Base-by-base conservation (phyloP, 768 basidiomycete genomes). In the Trametes maxima region DNA sequence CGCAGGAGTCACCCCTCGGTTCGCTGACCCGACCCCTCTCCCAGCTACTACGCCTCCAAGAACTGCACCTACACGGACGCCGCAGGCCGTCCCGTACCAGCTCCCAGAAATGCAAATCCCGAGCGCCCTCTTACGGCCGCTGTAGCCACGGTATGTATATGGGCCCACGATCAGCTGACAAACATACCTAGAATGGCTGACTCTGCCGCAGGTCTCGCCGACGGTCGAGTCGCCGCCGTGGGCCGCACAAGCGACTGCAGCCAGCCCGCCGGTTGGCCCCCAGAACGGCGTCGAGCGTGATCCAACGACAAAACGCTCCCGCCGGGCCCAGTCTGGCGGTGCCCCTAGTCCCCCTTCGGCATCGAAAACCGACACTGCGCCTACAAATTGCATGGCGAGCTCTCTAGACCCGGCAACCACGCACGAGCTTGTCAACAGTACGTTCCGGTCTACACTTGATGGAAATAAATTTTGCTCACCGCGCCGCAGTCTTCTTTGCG, bases 1-100 rank as follows among this genome's bases (percentile, higher is more conserved):
- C 57, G 22, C 25, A 33, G 21, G 40, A 47, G 12, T 40, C 57
- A 62, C 51, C 21, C 33, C 54, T 33, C 37, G 54, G 60, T 44
- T 45, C 60, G 45, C n/a, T 59, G 53, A 35, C 62, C 12, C 59
- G 50, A 59, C 70, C 57, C 50, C 19, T 48, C 33, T 63, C 57
- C 33, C 70, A 92, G 90, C 68, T 91, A 85, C 71, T 93, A 87
- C 72, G 90, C 91, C 60, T 88, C 87, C 65, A 92, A 92, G 73
- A 77, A 82, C 35, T 93, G 91, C 73, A 85, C 87, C 1, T 93
- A 93, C 72, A 92, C 89, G 11, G 90, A 93, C 63, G 79, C 89
- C 22, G 82, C 86, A 21, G 92, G 91, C 37, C 86, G 88, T 47
- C 80, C 85, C n/a, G 92, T 93, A 12, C 88, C 90, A 42, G 89